phyloP scores from a whole-genome alignment of 1,284 basidiomycete species.

The Naganishia cerealis region DNA sequence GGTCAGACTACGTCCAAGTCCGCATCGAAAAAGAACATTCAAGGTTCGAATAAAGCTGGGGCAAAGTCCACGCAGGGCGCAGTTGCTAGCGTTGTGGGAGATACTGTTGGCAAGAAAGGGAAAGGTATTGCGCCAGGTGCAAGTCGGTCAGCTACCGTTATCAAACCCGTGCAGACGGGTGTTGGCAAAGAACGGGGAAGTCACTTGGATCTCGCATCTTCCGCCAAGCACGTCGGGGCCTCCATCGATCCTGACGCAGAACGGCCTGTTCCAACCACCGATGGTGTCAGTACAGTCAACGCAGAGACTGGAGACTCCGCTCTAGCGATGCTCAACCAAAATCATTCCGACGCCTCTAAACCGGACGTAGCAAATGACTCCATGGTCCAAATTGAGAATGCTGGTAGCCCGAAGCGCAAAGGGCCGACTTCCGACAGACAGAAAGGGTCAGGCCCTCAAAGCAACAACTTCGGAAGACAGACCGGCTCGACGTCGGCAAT shows the following conservation, averaged over 20 bases:
- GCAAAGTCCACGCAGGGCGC: background rate
- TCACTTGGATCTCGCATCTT: background rate
- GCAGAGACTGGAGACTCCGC: background rate
- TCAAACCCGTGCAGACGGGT: background rate
- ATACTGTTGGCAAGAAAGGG: constrained; percentile 7
- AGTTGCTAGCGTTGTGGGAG: background rate
- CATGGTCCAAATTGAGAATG: background rate
- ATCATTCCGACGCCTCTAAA: background rate
- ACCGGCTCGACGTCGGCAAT: background rate
- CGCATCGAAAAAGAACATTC: background rate
- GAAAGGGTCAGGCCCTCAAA: background rate
- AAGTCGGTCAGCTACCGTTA: background rate
- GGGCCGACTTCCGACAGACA: background rate
- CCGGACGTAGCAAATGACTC: background rate
- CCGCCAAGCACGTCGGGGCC: background rate
- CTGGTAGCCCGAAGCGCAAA: constrained; percentile 8
- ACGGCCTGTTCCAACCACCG: background rate
- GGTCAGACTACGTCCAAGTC: background rate
- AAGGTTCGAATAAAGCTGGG: background rate
- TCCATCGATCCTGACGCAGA: background rate
- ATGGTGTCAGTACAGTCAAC: background rate
- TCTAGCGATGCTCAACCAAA: background rate
- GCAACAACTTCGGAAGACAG: background rate
- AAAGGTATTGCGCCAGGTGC: background rate
- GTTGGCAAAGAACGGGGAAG: background rate